Percentiles rank a stretch among this genome's conserved stretches.
phyloP scores from a whole-genome alignment of 768 basidiomycete species.

The Inosperma sp. region DNA sequence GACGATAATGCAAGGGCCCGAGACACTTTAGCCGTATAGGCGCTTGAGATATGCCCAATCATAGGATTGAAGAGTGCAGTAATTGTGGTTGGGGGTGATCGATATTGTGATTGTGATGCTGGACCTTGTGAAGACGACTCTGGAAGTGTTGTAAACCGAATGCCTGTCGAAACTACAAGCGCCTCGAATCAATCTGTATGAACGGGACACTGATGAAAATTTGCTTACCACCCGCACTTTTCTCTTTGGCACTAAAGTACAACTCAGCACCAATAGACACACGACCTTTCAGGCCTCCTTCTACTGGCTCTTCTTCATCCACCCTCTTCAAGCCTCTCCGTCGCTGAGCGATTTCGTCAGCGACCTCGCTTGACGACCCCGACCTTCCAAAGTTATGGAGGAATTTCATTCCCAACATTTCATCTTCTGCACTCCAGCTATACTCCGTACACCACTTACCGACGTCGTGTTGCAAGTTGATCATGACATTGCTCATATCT shows the following conservation, averaged over 20 bases:
- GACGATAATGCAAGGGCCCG: constrained; percentile 82
- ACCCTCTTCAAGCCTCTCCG: constrained; percentile 58
- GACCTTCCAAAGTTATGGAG: constrained; percentile 89
- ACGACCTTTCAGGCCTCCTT: constrained; percentile 85
- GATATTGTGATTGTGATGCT: constrained; percentile 33
- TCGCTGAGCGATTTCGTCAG: constrained; percentile 21
- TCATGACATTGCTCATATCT: constrained; percentile 65
- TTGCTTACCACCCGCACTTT: constrained; percentile 82
- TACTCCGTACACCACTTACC: constrained; percentile 94
- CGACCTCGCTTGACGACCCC: constrained; percentile 36
- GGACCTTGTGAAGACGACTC: constrained; percentile 62
- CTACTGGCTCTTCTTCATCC: constrained; percentile 91
- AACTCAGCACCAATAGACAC: constrained; percentile 91
- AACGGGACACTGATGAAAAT: no score
- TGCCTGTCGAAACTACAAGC: constrained; percentile 87
- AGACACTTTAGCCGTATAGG: constrained; percentile 86
- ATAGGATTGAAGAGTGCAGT: constrained; percentile 95
- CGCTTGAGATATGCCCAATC: constrained; percentile 88
- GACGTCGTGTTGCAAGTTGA: constrained; percentile 87
- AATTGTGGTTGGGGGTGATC: constrained; percentile 80
- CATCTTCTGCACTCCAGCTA: constrained; percentile 89
- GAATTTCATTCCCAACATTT: constrained; percentile 85
- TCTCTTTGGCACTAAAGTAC: constrained; percentile 90
- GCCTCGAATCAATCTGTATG: no score
- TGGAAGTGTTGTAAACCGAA: constrained; percentile 91